A percentile compares a stretch with the other conserved stretches of the same genome.
phyloP scores from a whole-genome alignment of 108 stramenopile species.

The Skeletonema tropicum region DNA sequence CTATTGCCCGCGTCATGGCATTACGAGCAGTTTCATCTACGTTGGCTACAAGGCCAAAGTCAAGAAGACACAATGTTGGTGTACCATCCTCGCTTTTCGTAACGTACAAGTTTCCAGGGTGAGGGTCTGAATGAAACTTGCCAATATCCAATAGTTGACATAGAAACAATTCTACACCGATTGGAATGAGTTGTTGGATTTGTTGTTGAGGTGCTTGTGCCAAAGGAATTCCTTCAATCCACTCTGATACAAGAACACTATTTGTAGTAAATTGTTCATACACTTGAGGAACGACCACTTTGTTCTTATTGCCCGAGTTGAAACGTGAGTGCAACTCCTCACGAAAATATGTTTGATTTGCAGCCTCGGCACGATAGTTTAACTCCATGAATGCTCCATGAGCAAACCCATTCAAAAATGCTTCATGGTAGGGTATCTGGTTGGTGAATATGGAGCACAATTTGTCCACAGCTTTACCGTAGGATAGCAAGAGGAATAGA shows the following conservation, averaged over 20 bases:
- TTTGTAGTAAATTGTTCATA: slow-evolving; percentile 42
- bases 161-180: slow-evolving; percentile 87
- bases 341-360: slow-evolving; percentile 59
- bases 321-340: slow-evolving; percentile 42
- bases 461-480: slow-evolving; percentile 61
- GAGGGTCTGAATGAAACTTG: slow-evolving; percentile 85
- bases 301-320: slow-evolving; percentile 3
- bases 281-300: slow-evolving; percentile 46
- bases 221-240: slow-evolving; percentile 84
- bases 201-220: slow-evolving; percentile 57
- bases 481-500: slow-evolving; percentile 69
- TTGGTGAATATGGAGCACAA: slow-evolving; percentile 68
- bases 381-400: slow-evolving; percentile 55
- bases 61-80: slow-evolving; percentile 72
- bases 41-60: slow-evolving; percentile 87
- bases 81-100: slow-evolving; percentile 48
- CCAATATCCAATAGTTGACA: slow-evolving; percentile 89
- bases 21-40: slow-evolving; percentile 57
- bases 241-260: slow-evolving; percentile 50
- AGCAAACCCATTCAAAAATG: slow-evolving; percentile 39
- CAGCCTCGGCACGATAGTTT: slow-evolving; percentile 57
- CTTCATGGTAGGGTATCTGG: slow-evolving; percentile 46
- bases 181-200: slow-evolving; percentile 75
- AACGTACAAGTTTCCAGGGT: slow-evolving; percentile 75
- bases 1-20: slow-evolving; percentile 86